A percentile compares a stretch with the other conserved stretches of the same genome.
These are phyloP conservation scores for Fusarium ramigenum DNA, from an alignment of 2,329 filamentous ascomycete genomes.

Conservation along the genomic window DNA sequence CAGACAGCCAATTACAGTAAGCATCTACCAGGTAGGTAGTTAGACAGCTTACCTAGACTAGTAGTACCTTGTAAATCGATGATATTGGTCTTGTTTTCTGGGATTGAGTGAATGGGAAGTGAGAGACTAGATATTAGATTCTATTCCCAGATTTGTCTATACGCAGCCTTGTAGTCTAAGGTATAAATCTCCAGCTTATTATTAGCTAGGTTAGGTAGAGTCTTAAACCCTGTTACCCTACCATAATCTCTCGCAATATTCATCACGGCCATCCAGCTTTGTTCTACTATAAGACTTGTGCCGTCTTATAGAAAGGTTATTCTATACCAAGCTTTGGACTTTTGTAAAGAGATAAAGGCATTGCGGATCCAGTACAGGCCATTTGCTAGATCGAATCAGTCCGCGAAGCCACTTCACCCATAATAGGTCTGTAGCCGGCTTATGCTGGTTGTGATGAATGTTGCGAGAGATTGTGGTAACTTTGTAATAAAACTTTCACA, in stretches of 20 bases:
- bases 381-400: not conserved
- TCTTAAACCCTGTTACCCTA: not conserved
- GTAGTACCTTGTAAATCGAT: not conserved
- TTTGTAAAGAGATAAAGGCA: not conserved
- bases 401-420: not conserved
- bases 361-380: not conserved
- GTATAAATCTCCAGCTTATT: not conserved
- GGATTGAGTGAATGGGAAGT: not conserved
- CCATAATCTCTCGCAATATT: not conserved
- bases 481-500: not conserved
- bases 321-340: not conserved
- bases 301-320: not conserved
- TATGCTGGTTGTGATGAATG: not conserved
- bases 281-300: not conserved
- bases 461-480: not conserved
- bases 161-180: not conserved
- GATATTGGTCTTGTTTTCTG: not conserved
- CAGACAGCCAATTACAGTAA: not conserved
- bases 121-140: not conserved
- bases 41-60: not conserved
- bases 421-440: not conserved
- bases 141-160: not conserved
- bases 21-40: not conserved
- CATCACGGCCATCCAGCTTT: not conserved
- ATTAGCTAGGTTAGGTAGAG: not conserved